Evolutionary conservation across 768 basidiomycete genomes (phyloP).

Genomic region (Aureoboletus auriporus): DNA sequence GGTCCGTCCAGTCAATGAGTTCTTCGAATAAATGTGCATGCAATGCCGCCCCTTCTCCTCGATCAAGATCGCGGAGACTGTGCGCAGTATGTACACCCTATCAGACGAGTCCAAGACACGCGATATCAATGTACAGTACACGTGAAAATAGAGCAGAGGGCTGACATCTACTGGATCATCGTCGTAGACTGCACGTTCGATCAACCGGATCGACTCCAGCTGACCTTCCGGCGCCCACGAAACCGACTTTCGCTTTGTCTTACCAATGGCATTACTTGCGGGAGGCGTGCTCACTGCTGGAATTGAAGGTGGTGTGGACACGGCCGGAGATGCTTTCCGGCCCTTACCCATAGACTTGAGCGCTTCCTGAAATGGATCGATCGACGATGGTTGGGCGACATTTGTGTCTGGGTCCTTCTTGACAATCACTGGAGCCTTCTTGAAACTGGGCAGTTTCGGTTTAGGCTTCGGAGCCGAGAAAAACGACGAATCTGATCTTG

Average conservation of each 20-base stretch:
- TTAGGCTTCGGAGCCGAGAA: constrained; percentile 86
- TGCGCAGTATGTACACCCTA: constrained; percentile 72
- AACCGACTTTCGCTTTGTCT: constrained; percentile 72
- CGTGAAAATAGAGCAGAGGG: constrained; percentile 40
- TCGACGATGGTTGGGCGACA: constrained; percentile 70
- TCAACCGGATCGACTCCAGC: constrained; percentile 72
- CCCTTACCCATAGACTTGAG: constrained; percentile 70
- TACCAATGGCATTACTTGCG: constrained; percentile 37
- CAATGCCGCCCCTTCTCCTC: constrained; percentile 81
- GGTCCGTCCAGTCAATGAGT: constrained; percentile 82
- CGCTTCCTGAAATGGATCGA: constrained; percentile 80
- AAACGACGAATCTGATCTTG: constrained; percentile 83
- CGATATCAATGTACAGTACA: constrained; percentile 51
- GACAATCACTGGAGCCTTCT: constrained; percentile 56
- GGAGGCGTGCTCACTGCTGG: constrained; percentile 31
- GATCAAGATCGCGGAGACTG: constrained; percentile 81
- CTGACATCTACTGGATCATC: constrained; percentile 87
- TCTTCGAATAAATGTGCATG: constrained; percentile 84
- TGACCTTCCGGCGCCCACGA: constrained; percentile 73
- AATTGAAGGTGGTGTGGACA: constrained; percentile 51
- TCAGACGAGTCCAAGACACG: constrained; percentile 33
- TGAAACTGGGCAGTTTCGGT: constrained; percentile 81
- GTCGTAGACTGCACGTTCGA: constrained; percentile 85
- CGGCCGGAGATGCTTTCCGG: constrained; percentile 58
- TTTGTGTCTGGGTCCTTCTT: constrained; percentile 56